Base-by-base conservation (phyloP, 106 monocot species). In the Dendrobium huoshanense region DNA sequence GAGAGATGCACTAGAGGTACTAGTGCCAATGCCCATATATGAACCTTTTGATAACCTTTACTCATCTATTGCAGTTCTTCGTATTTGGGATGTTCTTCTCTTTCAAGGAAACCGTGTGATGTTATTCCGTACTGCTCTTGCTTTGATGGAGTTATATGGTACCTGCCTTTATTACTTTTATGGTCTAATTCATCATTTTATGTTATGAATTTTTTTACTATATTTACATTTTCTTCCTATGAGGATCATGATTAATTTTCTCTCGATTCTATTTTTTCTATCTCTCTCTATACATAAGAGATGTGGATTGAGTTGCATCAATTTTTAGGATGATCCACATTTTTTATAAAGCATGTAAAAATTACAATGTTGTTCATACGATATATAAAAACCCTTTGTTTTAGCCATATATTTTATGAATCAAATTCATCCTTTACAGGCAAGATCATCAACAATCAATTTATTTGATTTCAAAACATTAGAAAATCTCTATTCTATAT, bases 81-180 rank as follows among this genome's bases (percentile, higher is more conserved):
- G 92, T 72, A 80, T 94, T 7, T 98, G 97, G 97, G 97, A 98
- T 87, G 97, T 92, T 65, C 86, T 98, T 82, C 86, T 98, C 13
- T 98, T 98, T 82, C 94, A 98, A 77, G 97, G 94, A 72, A 98
- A 89, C 74, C 85, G 97, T n/a, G 94, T 89, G n/a, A 94, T 92
- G 89, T 80, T 98, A 55, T 98, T 98, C 78, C 85, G 84, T 41
- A 92, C 97, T 41, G 92, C 97, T 31, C 92, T 98, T 89, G 94
- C 97, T 72, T 64, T 98, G 47, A 89, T 98, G 94, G 97, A 98
- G 77, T 85, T 98, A 87, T 98, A 98, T 88, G 97, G 97, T 98
- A 98, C 82, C 2, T 68, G 2, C 31, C 13, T 11, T 16, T 29
- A 11, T 1, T 40, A 31, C 27, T 68, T 1, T 68, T 33, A 13